Evolutionary conservation across 352 stramenopile species (phyloP), one percentile per base, ranked within the genome.

Genomic region (Phytopythium ostracodes): DNA sequence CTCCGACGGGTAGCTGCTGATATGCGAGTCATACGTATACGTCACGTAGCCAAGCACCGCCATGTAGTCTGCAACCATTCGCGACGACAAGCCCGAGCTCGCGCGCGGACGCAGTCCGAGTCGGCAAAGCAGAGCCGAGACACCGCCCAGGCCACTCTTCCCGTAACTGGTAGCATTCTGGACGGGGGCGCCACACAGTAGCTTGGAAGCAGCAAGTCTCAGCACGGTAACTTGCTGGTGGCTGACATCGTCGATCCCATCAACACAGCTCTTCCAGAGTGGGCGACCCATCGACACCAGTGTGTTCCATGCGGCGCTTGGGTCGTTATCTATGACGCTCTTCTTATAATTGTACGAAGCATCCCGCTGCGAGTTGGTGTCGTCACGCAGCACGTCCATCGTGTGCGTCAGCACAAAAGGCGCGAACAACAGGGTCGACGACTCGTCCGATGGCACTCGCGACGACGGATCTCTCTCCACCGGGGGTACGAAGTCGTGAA

Each of bases 261-360:
- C 33, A 29, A 46, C 22, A 44, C 9, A 5, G 36, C 18, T 49
- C 17, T 46, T 33, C 52, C 52, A 59, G 12, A 59, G 22, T 0
- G 52, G 52, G 20, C 52, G 33, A 18, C 52, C 52, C 52, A 27
- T 61, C 33, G 20, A 24, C 36, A 69, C 24, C 1, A 51, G 22
- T 2, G 10, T 36, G 4, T 58, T 29, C 51, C 52, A 59, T 9
- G 9, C 42, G 1, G 9, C 14, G 24, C 4, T 35, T 1, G 20
- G 22, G 24, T 20, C n/a, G 10, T 17, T 20, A 11, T 36, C 22
- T 25, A 54, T 22, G 17, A 54, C 47, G 24, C 47, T 54, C 11
- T 24, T 12, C 47, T 54, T 54, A 25, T 38, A 54, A 12, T 54
- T 25, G 14, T 38, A 54, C 11, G 47, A 33, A 9, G 12, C 18